Evolutionary conservation across 1,284 basidiomycete species (phyloP), one percentile per base, ranked within the genome.

Genomic region (Apiotrichum veenhuisii): DNA sequence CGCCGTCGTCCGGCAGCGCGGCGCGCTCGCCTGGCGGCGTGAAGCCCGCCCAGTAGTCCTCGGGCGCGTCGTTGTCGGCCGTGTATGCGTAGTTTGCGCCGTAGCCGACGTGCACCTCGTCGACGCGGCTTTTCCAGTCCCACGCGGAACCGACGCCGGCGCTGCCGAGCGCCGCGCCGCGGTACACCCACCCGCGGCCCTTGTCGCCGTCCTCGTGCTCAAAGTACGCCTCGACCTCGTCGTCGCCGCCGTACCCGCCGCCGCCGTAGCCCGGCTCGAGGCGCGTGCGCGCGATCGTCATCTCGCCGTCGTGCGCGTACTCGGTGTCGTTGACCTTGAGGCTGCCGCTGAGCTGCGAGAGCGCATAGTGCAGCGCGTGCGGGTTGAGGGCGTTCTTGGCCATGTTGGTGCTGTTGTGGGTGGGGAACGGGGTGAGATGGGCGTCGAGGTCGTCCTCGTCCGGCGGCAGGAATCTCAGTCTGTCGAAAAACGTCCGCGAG

Each of bases 391-490:
- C 48, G 27, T 40, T n/a, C 26, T 41, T 38, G 27, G 50, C 26
- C 38, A 30, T 44, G 10, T 5, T 30, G 7, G 7, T 30, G 7
- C 22, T 44, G 10, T 5, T 30, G 7, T 12, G 5, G 7, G 12
- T 7, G 12, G 72, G 66, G 51, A 62, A 63, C n/a, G 73, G 70
- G 5, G 69, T 59, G 36, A 77, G 63, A 49, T 69, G 68, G 2
- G 68, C 64, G 63, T 77, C 74, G 41, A 65, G 58, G 52, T 72
- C 70, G 23, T 46, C 34, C 0, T 54, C 53, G 3, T 57, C 53
- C 1, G 75, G 75, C 0, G 73, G 72, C 23, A 77, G 67, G 59
- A 72, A 77, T 1, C 65, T 50, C 17, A 71, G 65, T 17, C 74
- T 67, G n/a, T 71, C 66, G 23, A 72, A 53, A 44, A 77, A 59